A percentile compares a stretch with the other conserved stretches of the same genome.
Evolutionary conservation across 345 rosid species (phyloP).

Genomic region (Euphorbia lathyris): DNA sequence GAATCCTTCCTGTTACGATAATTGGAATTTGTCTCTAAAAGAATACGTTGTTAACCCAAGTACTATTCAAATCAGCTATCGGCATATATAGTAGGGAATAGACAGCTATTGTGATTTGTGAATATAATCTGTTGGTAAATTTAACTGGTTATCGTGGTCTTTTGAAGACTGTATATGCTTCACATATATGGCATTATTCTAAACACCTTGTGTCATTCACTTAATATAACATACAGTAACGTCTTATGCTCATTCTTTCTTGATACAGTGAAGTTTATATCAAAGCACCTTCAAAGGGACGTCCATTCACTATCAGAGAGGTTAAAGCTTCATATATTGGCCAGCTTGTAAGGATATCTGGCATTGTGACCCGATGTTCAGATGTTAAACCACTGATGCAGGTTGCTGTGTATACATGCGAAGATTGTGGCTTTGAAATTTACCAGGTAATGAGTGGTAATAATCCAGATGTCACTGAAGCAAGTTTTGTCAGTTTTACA

Average conservation of each 20-base stretch:
- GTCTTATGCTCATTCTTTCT: conserved; percentile 1
- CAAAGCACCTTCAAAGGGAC: conserved; percentile 76
- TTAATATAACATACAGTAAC: background rate
- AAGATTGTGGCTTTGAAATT: conserved; percentile 92
- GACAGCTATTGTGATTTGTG: too few relatives aligned
- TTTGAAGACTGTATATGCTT: background rate
- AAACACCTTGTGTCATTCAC: background rate
- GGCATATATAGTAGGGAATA: background rate
- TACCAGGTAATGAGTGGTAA: conserved; percentile 63
- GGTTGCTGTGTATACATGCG: conserved; percentile 96
- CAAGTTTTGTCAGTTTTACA: background rate
- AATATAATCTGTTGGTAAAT: background rate
- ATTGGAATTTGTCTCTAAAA: background rate
- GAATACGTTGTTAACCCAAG: background rate
- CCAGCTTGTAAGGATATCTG: conserved; percentile 84
- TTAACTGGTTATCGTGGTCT: background rate
- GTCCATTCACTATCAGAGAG: conserved; percentile 80
- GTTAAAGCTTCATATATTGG: conserved; percentile 93
- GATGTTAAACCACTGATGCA: conserved; percentile 99
- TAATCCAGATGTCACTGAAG: background rate
- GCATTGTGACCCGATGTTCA: conserved; percentile 95
- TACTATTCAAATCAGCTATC: background rate
- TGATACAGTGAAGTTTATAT: conserved; percentile 80
- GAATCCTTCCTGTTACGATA: background rate
- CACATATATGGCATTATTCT: background rate